These are phyloP conservation scores for Chalara sp. DNA, from an alignment of 2,329 filamentous ascomycete genomes.

Conservation along the genomic window DNA sequence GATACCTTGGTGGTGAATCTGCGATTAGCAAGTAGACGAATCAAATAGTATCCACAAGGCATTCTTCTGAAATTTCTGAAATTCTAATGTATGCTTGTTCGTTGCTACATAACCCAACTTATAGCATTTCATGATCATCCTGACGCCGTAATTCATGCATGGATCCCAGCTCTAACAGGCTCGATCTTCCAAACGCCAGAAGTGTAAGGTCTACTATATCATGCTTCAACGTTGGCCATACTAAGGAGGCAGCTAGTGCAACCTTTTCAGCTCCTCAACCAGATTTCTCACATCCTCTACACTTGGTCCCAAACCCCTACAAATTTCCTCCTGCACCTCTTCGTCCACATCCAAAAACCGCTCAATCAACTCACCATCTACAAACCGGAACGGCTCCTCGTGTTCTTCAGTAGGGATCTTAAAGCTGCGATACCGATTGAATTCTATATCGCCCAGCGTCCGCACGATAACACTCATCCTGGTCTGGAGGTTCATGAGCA, in stretches of 20 bases:
- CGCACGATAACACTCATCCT: conserved; percentile 55
- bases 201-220: too few relatives aligned
- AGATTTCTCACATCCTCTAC: conserved; percentile 56
- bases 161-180: too few relatives aligned
- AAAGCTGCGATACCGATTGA: conserved; percentile 77
- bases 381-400: conserved; percentile 75
- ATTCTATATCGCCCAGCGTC: conserved; percentile 67
- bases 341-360: conserved; percentile 68
- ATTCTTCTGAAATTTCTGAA: too few relatives aligned
- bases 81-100: too few relatives aligned
- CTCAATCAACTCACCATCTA: conserved; percentile 90
- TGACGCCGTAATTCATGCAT: too few relatives aligned
- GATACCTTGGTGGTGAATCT: conserved; percentile 46
- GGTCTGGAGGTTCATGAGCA: conserved; percentile 75
- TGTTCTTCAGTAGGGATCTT: conserved; percentile 63
- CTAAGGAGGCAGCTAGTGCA: conserved; percentile 40
- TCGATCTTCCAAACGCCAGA: too few relatives aligned
- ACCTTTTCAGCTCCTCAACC: conserved; percentile 54
- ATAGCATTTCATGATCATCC: too few relatives aligned
- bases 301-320: conserved; percentile 49
- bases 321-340: conserved; percentile 45
- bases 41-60: too few relatives aligned
- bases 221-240: too few relatives aligned
- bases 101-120: too few relatives aligned
- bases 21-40: too few relatives aligned